These are phyloP conservation scores for Picea sitchensis DNA, from an alignment of 75 land plant genomes.

Conservation along the genomic window DNA sequence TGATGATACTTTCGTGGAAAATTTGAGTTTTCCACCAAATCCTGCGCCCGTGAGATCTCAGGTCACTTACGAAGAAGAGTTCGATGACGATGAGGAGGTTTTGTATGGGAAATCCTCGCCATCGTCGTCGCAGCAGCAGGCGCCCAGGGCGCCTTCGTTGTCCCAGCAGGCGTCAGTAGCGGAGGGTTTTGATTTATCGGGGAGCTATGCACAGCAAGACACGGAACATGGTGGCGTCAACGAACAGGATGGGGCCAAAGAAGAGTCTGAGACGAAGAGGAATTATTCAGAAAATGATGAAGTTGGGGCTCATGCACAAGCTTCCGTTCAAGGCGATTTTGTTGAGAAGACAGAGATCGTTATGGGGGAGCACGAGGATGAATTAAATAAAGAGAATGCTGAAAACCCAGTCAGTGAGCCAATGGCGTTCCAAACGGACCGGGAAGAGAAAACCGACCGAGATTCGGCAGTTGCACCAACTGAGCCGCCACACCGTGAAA, in stretches of 20 bases:
- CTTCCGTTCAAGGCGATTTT: neutral
- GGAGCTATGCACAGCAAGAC: neutral
- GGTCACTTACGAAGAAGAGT: constrained; percentile 9
- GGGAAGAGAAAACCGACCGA: neutral
- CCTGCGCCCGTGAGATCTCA: constrained; percentile 2
- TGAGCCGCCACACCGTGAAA: constrained; percentile 4
- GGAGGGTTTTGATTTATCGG: neutral
- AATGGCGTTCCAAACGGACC: neutral
- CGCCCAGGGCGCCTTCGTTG: constrained; percentile 1
- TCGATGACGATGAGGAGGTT: constrained; percentile 35
- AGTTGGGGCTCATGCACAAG: neutral
- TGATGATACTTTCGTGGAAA: constrained; percentile 31
- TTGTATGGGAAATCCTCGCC: constrained; percentile 24
- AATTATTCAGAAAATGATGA: constrained; percentile 4
- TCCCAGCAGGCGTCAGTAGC: constrained; percentile 2
- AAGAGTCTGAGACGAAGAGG: constrained; percentile 2
- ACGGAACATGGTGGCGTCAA: neutral
- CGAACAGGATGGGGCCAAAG: neutral
- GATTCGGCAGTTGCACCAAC: neutral
- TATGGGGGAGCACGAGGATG: neutral
- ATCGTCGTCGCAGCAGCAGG: neutral
- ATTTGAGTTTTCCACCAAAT: neutral
- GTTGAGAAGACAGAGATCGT: neutral
- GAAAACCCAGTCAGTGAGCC: neutral
- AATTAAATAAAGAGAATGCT: neutral